phyloP scores from a whole-genome alignment of 75 land plant species.

The Picea sitchensis region DNA sequence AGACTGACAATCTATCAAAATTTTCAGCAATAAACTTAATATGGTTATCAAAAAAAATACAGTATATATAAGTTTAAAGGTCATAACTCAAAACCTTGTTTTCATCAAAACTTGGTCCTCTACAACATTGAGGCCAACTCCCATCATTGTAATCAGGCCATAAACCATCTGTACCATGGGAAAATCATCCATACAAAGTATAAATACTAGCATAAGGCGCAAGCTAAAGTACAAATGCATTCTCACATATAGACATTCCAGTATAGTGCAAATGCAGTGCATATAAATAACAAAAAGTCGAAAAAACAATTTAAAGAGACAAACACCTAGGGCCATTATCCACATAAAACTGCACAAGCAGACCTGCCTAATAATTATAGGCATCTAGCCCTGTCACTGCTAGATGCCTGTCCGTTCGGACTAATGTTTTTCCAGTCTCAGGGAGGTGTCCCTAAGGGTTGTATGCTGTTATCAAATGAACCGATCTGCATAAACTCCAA shows the following conservation, averaged over 20 bases:
- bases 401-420: too few species aligned
- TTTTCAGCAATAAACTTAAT: background rate
- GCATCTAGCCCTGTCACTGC: too few species aligned
- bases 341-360: too few species aligned
- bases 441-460: too few species aligned
- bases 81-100: conserved; percentile 36
- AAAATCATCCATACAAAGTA: conserved; percentile 3
- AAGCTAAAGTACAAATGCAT: background rate
- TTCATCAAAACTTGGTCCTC: conserved; percentile 30
- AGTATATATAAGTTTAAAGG: background rate
- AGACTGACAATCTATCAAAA: conserved; percentile 42
- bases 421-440: too few species aligned
- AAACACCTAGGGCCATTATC: background rate
- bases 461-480: too few species aligned
- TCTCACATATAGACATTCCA: background rate
- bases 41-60: background rate
- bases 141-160: conserved; percentile 82
- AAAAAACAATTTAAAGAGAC: background rate
- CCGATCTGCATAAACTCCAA: too few species aligned
- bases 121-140: conserved; percentile 73
- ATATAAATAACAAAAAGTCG: background rate
- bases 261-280: background rate
- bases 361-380: too few species aligned
- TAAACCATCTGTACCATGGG: conserved; percentile 50
- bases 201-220: background rate